Evolutionary conservation across 306 rosid genomes (phyloP), one percentile per base, ranked within the genome.

Genomic region (Malus orientalis): DNA sequence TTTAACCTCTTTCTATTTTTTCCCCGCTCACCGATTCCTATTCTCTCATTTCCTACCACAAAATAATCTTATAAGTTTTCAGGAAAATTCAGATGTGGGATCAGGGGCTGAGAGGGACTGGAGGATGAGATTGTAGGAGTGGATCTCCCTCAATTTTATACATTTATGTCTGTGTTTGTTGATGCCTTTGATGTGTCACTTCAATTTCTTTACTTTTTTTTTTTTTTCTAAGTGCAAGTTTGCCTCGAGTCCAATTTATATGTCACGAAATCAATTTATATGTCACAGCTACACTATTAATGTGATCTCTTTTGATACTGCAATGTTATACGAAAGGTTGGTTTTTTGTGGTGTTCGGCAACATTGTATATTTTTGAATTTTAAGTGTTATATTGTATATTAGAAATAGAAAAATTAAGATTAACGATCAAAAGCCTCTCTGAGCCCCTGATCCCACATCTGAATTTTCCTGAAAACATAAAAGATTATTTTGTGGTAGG

Each of bases 101-200:
- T 33, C 64, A 27, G 49, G 8, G 40, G n/a, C 44, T 53, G 66
- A 29, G 33, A 30, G 33, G 13, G 8, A 38, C 42, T 38, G 42
- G 42, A 38, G 42, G 9, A 18, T 5, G 53, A 65, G 78, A 42
- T 42, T 29, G 19, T 27, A 5, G 32, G 16, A 11, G 70, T 47
- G 69, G 77, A 81, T 81, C 84, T 63, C 23, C 84, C 77, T 81
- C 80, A 69, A 71, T 51, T 70, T 81, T 69, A 71, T 25, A 73
- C 57, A 44, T 10, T 25, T 15, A 36, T 61, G 66, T 60, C 55
- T 2, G 3, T 25, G 36, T 61, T 61, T 13, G 64, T 60, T 55
- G 27, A 68, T 3, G 64, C 9, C 61, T 16, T 40, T 4, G 74
- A 70, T 40, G 73, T 51, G 81, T 64, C 77, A 53, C 23, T 55